Evolutionary conservation across 176 grass and related monocot species (phyloP).

Genomic region (Triticum turgidum): DNA sequence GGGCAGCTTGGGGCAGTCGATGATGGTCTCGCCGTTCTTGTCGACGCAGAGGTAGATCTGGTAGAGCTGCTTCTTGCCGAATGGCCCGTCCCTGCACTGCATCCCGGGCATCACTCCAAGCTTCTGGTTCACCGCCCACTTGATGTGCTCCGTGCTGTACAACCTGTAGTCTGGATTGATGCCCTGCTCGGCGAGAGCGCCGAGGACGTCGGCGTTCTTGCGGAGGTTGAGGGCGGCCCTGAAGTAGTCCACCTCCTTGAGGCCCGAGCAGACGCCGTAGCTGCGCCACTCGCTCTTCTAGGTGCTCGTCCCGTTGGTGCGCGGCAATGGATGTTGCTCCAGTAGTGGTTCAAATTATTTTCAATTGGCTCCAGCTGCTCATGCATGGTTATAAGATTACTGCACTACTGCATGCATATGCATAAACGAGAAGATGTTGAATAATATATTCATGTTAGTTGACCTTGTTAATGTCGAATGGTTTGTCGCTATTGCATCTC

Average conservation of each 20-base stretch:
- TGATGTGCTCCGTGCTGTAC: conserved; percentile 29
- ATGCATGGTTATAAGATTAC: background rate
- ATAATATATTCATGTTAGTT: background rate
- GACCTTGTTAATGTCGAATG: conserved; percentile 32
- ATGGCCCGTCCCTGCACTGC: conserved; percentile 34
- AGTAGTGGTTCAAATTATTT: conserved; percentile 48
- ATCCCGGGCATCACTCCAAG: conserved; percentile 24
- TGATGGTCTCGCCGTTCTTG: conserved; percentile 31
- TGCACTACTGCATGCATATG: background rate
- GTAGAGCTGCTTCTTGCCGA: conserved; percentile 37
- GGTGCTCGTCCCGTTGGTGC: conserved; percentile 10
- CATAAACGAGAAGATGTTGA: background rate
- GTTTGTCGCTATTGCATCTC: conserved; percentile 15
- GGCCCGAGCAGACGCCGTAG: conserved; percentile 52
- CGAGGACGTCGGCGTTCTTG: conserved; percentile 10
- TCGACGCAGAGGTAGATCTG: conserved; percentile 43
- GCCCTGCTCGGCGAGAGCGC: conserved; percentile 17
- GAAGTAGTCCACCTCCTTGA: conserved; percentile 49
- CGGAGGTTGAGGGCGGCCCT: conserved; percentile 24
- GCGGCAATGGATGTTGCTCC: conserved; percentile 47
- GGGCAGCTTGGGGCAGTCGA: conserved; percentile 42
- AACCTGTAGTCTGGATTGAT: conserved; percentile 38
- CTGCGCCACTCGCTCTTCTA: conserved; percentile 40
- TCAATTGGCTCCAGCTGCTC: conserved; percentile 19
- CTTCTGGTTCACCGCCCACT: conserved; percentile 1